phyloP scores from a whole-genome alignment of 768 basidiomycete species.

The Thelephora aurantiotincta region DNA sequence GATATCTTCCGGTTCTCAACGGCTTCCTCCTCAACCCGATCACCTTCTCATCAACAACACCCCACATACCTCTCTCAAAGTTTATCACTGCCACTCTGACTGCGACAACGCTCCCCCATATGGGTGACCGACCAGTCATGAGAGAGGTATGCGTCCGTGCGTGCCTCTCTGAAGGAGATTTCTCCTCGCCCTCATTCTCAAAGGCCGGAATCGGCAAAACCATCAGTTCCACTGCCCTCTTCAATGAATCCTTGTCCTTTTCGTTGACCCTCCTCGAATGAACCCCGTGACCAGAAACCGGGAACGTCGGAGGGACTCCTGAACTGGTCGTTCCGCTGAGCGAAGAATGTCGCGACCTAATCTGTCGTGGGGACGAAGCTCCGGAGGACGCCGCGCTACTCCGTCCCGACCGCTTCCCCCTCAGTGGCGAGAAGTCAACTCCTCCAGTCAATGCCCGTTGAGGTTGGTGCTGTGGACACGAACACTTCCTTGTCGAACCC shows the following conservation, averaged over 20 bases:
- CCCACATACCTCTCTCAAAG: slow-evolving; percentile 75
- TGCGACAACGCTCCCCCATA: slow-evolving; percentile 49
- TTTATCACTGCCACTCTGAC: slow-evolving; percentile 38
- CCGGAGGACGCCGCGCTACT: slow-evolving; percentile 37
- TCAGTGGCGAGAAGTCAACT: slow-evolving; percentile 27
- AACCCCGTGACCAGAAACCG: slow-evolving; percentile 69
- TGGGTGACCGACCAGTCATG: slow-evolving; percentile 18
- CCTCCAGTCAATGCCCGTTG: slow-evolving; percentile 27
- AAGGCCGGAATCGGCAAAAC: not conserved
- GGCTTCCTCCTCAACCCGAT: slow-evolving; percentile 61
- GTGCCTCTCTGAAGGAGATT: not conserved
- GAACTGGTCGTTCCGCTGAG: slow-evolving; percentile 22
- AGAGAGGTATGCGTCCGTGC: not conserved
- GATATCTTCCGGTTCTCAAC: slow-evolving; percentile 19
- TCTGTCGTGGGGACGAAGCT: slow-evolving; percentile 29
- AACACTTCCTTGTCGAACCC: slow-evolving; percentile 47
- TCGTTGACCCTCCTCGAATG: slow-evolving; percentile 64
- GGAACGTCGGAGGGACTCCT: slow-evolving; percentile 44
- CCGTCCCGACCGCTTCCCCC: slow-evolving; percentile 36
- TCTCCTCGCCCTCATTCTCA: not conserved
- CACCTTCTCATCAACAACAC: slow-evolving; percentile 35
- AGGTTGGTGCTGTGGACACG: slow-evolving; percentile 41
- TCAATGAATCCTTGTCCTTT: slow-evolving; percentile 26
- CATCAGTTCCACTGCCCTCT: not conserved
- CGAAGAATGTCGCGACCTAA: slow-evolving; percentile 34